A percentile compares a stretch with the other conserved stretches of the same genome.
Conservation (phyloP, 805 yeast species). For the Cyberlindnera saturnus region DNA sequence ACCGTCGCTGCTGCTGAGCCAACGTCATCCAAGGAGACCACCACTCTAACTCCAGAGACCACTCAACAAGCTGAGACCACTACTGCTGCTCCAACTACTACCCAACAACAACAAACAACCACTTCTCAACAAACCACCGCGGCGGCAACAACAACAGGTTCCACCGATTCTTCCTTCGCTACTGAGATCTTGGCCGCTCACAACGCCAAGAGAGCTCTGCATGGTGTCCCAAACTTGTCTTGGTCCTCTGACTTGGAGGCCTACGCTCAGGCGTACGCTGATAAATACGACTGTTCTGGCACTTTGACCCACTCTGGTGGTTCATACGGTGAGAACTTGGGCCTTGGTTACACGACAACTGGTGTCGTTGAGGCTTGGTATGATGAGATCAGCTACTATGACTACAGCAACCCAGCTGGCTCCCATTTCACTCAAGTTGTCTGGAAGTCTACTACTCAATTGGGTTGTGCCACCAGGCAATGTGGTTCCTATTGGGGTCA, state of each 20-base stretch:
- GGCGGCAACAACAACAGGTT: constrained; percentile 15
- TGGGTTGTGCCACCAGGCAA: constrained; percentile 72
- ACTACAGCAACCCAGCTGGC: constrained; percentile 47
- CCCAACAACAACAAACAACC: constrained; percentile 5
- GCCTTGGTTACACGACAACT: constrained; percentile 56
- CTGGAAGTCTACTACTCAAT: constrained; percentile 60
- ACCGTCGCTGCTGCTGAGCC: constrained; percentile 12
- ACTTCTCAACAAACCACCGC: constrained; percentile 9
- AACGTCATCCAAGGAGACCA: constrained; percentile 10
- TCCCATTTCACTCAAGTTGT: constrained; percentile 86
- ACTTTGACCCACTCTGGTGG: constrained; percentile 62
- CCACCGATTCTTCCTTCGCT: constrained; percentile 29
- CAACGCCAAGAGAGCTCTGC: constrained; percentile 44
- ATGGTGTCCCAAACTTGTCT: constrained; percentile 36
- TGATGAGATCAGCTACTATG: constrained; percentile 52
- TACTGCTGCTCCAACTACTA: constrained; percentile 16
- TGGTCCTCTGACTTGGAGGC: constrained; percentile 44
- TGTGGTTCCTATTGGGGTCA: constrained; percentile 51
- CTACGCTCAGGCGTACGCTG: constrained; percentile 49
- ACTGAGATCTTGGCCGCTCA: constrained; percentile 40
- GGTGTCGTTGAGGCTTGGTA: constrained; percentile 73
- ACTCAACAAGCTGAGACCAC: constrained; percentile 12
- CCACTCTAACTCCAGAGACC: constrained; percentile 2
- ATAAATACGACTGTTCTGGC: constrained; percentile 54
- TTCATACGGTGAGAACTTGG: constrained; percentile 77